Conservation (phyloP, 192 early-diverging fungal species). For the Helicostylum pulchrum region DNA sequence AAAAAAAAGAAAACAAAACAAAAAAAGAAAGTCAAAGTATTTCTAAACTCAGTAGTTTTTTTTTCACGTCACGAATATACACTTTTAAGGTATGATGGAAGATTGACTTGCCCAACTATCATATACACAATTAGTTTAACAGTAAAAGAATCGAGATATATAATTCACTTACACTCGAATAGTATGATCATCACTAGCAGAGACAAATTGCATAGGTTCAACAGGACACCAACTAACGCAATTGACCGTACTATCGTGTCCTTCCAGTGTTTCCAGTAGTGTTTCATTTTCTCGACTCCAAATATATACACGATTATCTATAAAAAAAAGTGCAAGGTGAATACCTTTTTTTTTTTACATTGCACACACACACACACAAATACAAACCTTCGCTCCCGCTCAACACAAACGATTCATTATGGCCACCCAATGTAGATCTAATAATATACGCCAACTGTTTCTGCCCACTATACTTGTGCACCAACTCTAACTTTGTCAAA, state of each 20-base stretch:
- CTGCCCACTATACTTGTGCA: conserved; percentile 76
- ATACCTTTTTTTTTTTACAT: neutral
- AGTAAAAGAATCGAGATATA: too few relatives aligned
- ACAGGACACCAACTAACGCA: conserved; percentile 69
- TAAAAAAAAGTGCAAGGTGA: neutral
- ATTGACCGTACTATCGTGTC: conserved; percentile 69
- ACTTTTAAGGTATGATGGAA: neutral
- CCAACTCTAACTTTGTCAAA: conserved; percentile 60
- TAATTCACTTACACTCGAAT: conserved; percentile 65
- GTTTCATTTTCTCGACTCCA: conserved; percentile 74
- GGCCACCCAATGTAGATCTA: conserved; percentile 87
- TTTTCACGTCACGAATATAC: too few relatives aligned
- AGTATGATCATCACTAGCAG: conserved; percentile 78
- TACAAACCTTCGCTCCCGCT: conserved; percentile 88
- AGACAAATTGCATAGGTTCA: conserved; percentile 67
- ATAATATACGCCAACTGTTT: conserved; percentile 88
- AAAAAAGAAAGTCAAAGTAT: conserved; percentile 5
- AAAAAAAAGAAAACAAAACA: neutral
- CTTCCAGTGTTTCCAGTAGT: conserved; percentile 65
- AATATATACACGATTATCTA: conserved; percentile 71
- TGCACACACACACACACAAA: neutral
- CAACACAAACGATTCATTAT: conserved; percentile 75
- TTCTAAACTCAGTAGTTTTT: too few relatives aligned
- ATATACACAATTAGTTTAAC: too few relatives aligned
- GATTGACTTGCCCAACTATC: conserved; percentile 14